These are phyloP conservation scores for Exserohilum rostratum DNA, from an alignment of 2,329 filamentous ascomycete species.

Conservation along the genomic window DNA sequence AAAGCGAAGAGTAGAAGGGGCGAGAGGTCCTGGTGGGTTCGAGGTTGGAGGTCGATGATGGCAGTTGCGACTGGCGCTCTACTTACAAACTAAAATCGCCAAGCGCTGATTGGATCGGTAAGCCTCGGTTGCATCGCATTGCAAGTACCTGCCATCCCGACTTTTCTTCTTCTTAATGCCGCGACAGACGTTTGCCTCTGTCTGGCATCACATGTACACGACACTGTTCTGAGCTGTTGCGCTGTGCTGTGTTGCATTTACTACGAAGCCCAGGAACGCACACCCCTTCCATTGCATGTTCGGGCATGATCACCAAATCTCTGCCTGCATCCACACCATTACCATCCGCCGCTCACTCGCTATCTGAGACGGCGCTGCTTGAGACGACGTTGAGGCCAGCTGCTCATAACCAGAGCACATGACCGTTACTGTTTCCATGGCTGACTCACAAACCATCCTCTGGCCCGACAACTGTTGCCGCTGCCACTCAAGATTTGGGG, in stretches of 20 bases:
- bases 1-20: conserved; percentile 34
- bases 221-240: neutral
- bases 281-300: neutral
- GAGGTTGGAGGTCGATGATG: conserved; percentile 33
- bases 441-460: neutral
- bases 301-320: neutral
- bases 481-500: conserved; percentile 24
- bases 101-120: conserved; percentile 35
- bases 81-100: conserved; percentile 27
- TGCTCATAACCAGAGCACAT: conserved; percentile 3
- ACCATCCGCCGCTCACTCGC: neutral
- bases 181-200: conserved; percentile 15
- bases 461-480: conserved; percentile 19
- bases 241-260: neutral
- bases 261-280: neutral
- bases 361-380: neutral
- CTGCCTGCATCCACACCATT: neutral
- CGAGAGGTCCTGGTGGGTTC: conserved; percentile 30
- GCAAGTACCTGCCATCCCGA: conserved; percentile 26
- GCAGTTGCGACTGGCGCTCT: conserved; percentile 21
- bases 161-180: conserved; percentile 34
- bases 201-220: neutral
- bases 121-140: conserved; percentile 36
- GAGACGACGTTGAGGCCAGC: neutral
- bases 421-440: conserved; percentile 1